Evolutionary conservation across 257 asterid genomes (phyloP), one percentile per base, ranked within the genome.

Genomic region (Knoxia roxburghii): DNA sequence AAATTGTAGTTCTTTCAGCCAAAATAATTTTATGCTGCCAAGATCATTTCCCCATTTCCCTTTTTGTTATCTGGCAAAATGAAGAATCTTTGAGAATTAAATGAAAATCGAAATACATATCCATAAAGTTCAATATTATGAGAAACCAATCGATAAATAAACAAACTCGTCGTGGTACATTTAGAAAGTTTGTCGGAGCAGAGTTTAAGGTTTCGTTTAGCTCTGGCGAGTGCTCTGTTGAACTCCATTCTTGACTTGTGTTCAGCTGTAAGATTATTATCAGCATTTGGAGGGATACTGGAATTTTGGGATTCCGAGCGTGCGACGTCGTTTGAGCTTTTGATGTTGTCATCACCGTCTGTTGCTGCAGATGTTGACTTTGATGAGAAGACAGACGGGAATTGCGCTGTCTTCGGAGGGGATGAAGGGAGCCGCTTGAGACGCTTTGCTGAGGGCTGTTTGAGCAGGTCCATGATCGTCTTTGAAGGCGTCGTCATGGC

Each of bases 401-500:
- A 21, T 40, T 68, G 40, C 62, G 24, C 37, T 26, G 39, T 17
- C 33, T 60, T 9, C n/a, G 54, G 61, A 23, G 70, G 64, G 20
- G 69, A 23, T 10, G 67, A 24, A 48, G 69, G 18, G 32, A 32
- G 5, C 51, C 65, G 57, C 81, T 85, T 89, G 71, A 75, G 80
- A 62, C 98, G 98, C 78, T 92, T 92, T 48, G 91, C 82, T 48
- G 91, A 68, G 37, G 98, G 98, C 74, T 77, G 86, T 80, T 83
- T 87, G 76, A 82, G 82, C 65, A 83, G 74, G 68, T 92, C 97
- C 82, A 76, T 63, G 74, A 89, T 84, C 82, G 92, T 87, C 84
- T 79, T 92, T 32, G 89, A 77, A 41, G 89, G 83, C 18, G 72
- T 59, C 26, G 72, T 33, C 79, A 63, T 73, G 63, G 11, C 41